Percentiles rank a stretch among this genome's conserved stretches.
Conservation (phyloP, 768 basidiomycete genomes). For the Termitomyces sp. region DNA sequence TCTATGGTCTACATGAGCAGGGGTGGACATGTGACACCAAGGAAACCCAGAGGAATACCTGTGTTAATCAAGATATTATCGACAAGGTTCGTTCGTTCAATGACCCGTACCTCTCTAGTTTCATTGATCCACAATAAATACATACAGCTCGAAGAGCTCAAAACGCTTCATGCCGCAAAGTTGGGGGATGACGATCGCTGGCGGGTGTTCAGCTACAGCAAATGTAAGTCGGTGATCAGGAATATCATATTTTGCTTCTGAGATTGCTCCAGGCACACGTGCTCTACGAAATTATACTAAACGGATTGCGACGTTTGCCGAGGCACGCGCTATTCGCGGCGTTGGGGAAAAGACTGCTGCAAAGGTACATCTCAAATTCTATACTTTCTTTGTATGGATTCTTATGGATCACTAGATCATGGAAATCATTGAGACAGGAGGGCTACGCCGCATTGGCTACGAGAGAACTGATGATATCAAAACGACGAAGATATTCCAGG, state of each 20-base stretch:
- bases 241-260: background rate
- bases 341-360: slow-evolving; percentile 74
- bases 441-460: slow-evolving; percentile 63
- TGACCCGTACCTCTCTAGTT: background rate
- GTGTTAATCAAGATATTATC: slow-evolving; percentile 71
- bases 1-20: slow-evolving; percentile 29
- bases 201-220: slow-evolving; percentile 63
- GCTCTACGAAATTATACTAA: slow-evolving; percentile 53
- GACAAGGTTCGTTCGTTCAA: slow-evolving; percentile 52
- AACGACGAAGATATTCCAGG: slow-evolving; percentile 59
- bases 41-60: slow-evolving; percentile 30
- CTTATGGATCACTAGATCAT: slow-evolving; percentile 52
- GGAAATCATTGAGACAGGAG: slow-evolving; percentile 77
- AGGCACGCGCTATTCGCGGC: slow-evolving; percentile 59
- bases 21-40: slow-evolving; percentile 68
- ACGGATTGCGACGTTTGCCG: slow-evolving; percentile 54
- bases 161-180: slow-evolving; percentile 62
- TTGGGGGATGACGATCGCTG: slow-evolving; percentile 61
- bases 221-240: slow-evolving; percentile 41
- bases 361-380: slow-evolving; percentile 44
- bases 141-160: slow-evolving; percentile 63
- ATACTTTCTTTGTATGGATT: background rate
- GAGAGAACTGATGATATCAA: slow-evolving; percentile 66
- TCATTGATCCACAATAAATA: background rate
- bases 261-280: slow-evolving; percentile 48